Evolutionary conservation across 257 asterid genomes (phyloP).

Genomic region (Osmanthus fragrans): DNA sequence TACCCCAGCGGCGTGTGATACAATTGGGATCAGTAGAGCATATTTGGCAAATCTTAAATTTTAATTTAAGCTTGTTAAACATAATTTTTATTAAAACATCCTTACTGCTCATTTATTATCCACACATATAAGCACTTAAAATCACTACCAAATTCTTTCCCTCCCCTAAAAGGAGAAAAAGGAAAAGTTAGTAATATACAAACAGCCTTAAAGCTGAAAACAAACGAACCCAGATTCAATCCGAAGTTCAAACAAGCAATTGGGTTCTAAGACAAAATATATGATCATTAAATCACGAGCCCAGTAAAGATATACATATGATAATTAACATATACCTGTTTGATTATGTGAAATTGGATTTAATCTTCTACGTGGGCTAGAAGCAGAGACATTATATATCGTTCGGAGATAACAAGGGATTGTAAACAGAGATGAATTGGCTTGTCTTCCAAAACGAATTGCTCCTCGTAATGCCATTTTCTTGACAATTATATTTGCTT

Average conservation of each 20-base stretch:
- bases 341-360: constrained; percentile 25
- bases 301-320: not conserved
- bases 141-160: too few relatives aligned
- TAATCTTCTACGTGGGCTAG: constrained; percentile 30
- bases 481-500: not conserved
- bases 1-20: too few relatives aligned
- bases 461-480: constrained; percentile 61
- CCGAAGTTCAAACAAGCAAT: not conserved
- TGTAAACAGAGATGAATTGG: constrained; percentile 34
- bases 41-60: too few relatives aligned
- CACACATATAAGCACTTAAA: too few relatives aligned
- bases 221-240: not conserved
- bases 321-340: constrained; percentile 38
- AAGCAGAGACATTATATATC: constrained; percentile 26
- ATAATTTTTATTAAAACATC: too few relatives aligned
- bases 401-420: constrained; percentile 37
- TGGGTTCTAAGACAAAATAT: not conserved
- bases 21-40: too few relatives aligned
- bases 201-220: not conserved
- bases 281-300: not conserved
- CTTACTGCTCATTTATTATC: too few relatives aligned
- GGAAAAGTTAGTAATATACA: too few relatives aligned
- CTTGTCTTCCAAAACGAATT: constrained; percentile 42
- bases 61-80: too few relatives aligned
- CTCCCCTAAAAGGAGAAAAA: not conserved